These are phyloP conservation scores for Aureobasidium sp. DNA, from an alignment of 2,329 filamentous ascomycete genomes.

Conservation along the genomic window DNA sequence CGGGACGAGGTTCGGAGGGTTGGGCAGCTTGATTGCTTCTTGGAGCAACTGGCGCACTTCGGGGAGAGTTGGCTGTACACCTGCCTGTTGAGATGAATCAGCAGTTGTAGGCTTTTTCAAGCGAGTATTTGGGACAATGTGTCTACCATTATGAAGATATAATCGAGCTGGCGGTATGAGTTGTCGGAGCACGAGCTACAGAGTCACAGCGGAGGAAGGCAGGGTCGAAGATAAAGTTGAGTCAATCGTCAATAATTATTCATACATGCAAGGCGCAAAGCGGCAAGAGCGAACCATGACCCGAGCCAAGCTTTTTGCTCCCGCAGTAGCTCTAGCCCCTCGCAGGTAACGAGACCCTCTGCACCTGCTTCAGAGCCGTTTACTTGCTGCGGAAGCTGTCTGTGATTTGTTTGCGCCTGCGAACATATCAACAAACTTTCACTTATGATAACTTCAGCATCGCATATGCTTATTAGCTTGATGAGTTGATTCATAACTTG, in stretches of 20 bases:
- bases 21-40: slow-evolving; percentile 40
- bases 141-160: neutral
- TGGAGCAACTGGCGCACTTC: slow-evolving; percentile 49
- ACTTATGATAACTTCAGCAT: neutral
- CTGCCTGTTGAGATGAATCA: slow-evolving; percentile 18
- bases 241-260: slow-evolving; percentile 4
- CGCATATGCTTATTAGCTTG: neutral
- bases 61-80: slow-evolving; percentile 53
- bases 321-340: neutral
- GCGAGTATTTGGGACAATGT: no score
- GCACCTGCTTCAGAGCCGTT: neutral
- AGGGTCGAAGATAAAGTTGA: neutral
- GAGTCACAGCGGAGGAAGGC: neutral
- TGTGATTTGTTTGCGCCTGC: neutral
- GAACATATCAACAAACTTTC: neutral
- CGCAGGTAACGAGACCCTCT: neutral
- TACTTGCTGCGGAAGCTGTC: neutral
- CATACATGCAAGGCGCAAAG: slow-evolving; percentile 4
- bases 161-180: neutral
- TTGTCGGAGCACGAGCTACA: neutral
- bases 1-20: slow-evolving; percentile 69
- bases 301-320: slow-evolving; percentile 6
- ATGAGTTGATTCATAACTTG: no score
- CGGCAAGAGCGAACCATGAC: slow-evolving; percentile 4
- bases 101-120: neutral